Evolutionary conservation across 192 early-diverging fungal genomes (phyloP).

Genomic region (Mortierella antarctica): DNA sequence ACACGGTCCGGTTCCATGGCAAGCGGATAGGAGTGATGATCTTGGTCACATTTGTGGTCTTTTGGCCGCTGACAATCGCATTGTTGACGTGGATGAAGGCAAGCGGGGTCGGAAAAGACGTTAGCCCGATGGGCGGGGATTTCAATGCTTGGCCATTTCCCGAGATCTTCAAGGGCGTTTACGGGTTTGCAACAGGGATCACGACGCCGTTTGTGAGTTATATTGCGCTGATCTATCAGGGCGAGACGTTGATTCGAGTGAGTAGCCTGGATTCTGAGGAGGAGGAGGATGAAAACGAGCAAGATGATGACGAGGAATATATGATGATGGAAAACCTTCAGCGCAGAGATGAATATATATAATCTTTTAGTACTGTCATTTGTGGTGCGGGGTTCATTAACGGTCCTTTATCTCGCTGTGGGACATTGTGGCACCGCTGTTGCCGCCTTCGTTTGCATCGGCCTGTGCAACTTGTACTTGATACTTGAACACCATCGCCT

Average conservation of each 20-base stretch:
- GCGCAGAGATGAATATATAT: neutral
- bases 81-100: conserved; percentile 5
- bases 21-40: conserved; percentile 17
- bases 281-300: conserved; percentile 9
- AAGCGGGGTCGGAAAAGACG: conserved; percentile 12
- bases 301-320: conserved; percentile 1
- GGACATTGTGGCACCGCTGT: no score
- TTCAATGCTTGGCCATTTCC: conserved; percentile 30
- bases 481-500: no score
- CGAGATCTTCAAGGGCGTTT: conserved; percentile 27
- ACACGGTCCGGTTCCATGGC: conserved; percentile 14
- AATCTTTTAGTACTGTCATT: no score
- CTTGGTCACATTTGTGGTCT: conserved; percentile 17
- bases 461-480: no score
- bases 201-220: conserved; percentile 32
- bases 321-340: conserved; percentile 14
- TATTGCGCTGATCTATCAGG: conserved; percentile 24
- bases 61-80: conserved; percentile 30
- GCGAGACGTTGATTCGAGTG: conserved; percentile 18
- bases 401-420: no score
- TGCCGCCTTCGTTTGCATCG: no score
- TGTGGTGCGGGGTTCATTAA: no score
- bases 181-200: conserved; percentile 14
- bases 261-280: conserved; percentile 8
- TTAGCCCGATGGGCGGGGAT: conserved; percentile 12